Percentiles rank a stretch among this genome's conserved stretches.
Evolutionary conservation across 495 filamentous ascomycete species (phyloP).

Genomic region (Sphaerosporella brunnea): DNA sequence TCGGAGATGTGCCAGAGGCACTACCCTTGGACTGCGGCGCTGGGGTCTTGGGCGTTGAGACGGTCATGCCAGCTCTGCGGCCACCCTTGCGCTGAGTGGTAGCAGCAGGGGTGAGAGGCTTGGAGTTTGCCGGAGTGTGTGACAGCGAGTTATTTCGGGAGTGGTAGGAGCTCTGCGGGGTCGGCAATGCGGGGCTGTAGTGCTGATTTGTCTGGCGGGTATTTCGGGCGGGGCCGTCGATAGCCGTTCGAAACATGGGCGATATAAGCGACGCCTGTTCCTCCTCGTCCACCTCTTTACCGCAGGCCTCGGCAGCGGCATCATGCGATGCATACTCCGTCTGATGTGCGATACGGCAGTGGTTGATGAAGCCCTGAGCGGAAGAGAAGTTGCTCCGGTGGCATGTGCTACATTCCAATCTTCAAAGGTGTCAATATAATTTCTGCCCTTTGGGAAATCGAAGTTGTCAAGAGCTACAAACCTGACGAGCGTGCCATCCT

Average conservation of each 20-base stretch:
- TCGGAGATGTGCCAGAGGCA: conserved; percentile 11
- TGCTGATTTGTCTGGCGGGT: conserved; percentile 22
- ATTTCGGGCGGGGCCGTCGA: conserved; percentile 22
- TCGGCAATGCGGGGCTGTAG: neutral
- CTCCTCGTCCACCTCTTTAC: conserved; percentile 52
- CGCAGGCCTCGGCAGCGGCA: conserved; percentile 76
- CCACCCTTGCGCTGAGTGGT: conserved; percentile 6
- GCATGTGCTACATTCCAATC: conserved; percentile 79
- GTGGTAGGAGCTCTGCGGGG: neutral
- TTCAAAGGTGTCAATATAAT: too few species aligned
- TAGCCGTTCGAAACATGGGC: conserved; percentile 11
- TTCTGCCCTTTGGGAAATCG: too few species aligned
- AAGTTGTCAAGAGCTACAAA: conserved; percentile 8
- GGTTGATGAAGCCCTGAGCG: conserved; percentile 94
- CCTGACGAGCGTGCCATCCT: conserved; percentile 20
- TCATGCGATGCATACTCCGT: conserved; percentile 87
- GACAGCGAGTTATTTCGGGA: conserved; percentile 6
- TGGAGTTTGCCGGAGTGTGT: neutral
- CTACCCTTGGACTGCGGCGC: conserved; percentile 1
- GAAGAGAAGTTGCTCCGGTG: conserved; percentile 78
- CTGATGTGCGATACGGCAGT: conserved; percentile 87
- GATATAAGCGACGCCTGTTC: conserved; percentile 15
- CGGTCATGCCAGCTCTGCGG: conserved; percentile 16
- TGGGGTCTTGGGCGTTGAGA: conserved; percentile 12
- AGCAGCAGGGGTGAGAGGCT: neutral